A percentile compares a stretch with the other conserved stretches of the same genome.
Conservation (phyloP, 2,329 filamentous ascomycete species). For the Orbilia blumenaviensis region DNA sequence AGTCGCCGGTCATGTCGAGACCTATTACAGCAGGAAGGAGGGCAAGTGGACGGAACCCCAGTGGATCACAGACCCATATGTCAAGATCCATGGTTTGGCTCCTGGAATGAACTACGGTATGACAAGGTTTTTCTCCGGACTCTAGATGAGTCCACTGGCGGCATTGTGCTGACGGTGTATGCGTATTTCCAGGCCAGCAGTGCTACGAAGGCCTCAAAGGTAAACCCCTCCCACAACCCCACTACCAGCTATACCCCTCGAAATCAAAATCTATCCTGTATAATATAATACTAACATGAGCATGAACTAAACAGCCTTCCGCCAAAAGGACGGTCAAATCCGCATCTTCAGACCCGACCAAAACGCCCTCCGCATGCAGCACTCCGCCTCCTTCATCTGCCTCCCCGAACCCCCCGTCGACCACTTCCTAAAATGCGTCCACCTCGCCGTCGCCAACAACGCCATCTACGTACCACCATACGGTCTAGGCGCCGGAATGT, state of each 20-base stretch:
- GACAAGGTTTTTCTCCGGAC: too few relatives aligned
- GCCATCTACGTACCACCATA: slow-evolving; percentile 91
- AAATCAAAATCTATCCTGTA: background rate
- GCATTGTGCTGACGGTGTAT: slow-evolving; percentile 4
- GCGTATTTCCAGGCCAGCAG: slow-evolving; percentile 76
- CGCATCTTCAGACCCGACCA: slow-evolving; percentile 86
- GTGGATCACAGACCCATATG: slow-evolving; percentile 83
- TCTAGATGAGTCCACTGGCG: too few relatives aligned
- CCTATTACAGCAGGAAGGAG: slow-evolving; percentile 77
- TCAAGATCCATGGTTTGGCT: slow-evolving; percentile 93
- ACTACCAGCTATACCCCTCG: background rate
- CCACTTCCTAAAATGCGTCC: slow-evolving; percentile 78
- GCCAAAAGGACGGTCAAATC: slow-evolving; percentile 76
- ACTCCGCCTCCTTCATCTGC: slow-evolving; percentile 83
- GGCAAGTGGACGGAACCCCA: slow-evolving; percentile 79
- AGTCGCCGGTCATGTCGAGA: slow-evolving; percentile 96
- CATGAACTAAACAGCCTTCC: slow-evolving; percentile 72
- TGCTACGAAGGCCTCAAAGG: slow-evolving; percentile 95
- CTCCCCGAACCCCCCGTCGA: slow-evolving; percentile 81
- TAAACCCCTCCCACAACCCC: background rate
- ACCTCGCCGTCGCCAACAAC: slow-evolving; percentile 84
- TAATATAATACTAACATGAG: background rate
- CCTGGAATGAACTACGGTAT: slow-evolving; percentile 87
- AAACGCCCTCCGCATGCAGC: slow-evolving; percentile 84
- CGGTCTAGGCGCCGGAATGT: slow-evolving; percentile 88